Base-by-base conservation (phyloP, 192 early-diverging fungal species). In the Podila epigama region DNA sequence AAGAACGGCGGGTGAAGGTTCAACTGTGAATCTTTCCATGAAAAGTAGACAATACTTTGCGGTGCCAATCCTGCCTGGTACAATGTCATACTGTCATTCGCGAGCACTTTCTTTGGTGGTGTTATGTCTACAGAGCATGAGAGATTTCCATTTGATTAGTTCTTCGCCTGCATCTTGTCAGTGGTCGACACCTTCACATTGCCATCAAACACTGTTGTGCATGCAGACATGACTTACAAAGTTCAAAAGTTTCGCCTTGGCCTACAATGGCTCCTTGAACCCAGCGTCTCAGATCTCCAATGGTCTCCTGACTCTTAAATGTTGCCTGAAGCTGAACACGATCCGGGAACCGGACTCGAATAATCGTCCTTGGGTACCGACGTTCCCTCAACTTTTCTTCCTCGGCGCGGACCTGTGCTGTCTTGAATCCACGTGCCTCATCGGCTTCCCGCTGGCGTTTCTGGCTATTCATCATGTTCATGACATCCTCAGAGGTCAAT, bases 341-440 rank as follows among this genome's bases (percentile, higher is more conserved):
- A 79, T 97, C 94, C 9, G 93, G 92, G 70, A 98, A 93, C 25
- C 91, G 85, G n/a, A 97, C 87, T 2, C 97, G 88, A 31, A 98
- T 88, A 6, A 82, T 77, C 0, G 92, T 90, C 51, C 89, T 94
- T 16, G 94, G 94, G 68, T 92, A 92, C 68, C 91, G 90, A 28
- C 79, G 66, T 69, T 84, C 71, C 42, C 70, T 80, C 29, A 83
- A 75, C 60, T 86, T 83, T 12, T 87, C 87, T 62, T 95, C 91
- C 22, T 84, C 67, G 12, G 94, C 92, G n/a, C 96, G 84, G 68
- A 90, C 87, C 7, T 86, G 75, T 41, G 91, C 87, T 8, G 93
- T 96, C 69, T 92, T 94, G 54, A 99, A 89, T 25, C 92, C 88
- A 50, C 80, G 79, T 54, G 91, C 88, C 51, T 94, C 89, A 22